Evolutionary conservation across 768 basidiomycete genomes (phyloP), one percentile per base, ranked within the genome.

Genomic region (Russula dissimulans): DNA sequence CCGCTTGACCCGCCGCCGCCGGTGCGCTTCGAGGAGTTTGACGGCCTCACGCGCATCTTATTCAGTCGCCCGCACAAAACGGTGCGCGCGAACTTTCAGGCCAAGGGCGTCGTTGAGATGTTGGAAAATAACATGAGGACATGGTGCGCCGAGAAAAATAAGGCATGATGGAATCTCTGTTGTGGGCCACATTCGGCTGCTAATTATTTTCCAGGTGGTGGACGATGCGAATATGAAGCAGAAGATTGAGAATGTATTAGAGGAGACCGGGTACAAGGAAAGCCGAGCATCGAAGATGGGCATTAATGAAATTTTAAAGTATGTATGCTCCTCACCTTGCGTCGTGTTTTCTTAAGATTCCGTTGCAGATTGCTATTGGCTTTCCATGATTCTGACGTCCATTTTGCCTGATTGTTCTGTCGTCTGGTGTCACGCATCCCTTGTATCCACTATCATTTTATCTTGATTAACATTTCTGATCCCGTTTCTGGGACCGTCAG

Each of bases 1-100:
- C 97, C 95, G 3, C 78, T 88, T 50, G 93, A 98, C 69, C 97
- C 97, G 4, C 97, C 97, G 0, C 97, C 97, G 1, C 93, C 94
- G 0, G 82, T 99, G 62, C 85, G 85, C 70, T 99, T 98, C 65
- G 95, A 95, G 68, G 97, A 99, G 73, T 98, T 97, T 69, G 97
- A 99, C 70, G 97, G 97, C 1, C 78, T 99, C 64, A 90, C 84
- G 49, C 80, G 97, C 46, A 93, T 98, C 57, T 74, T 97, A 42
- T 98, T 98, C 70, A 85, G 84, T 34, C 76, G 95, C 61, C 81
- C 88, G 66, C 97, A 98, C 71, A 97, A 97, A 75, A 91, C 84
- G 7, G 76, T 92, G 0, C 83, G 93, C 67, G 93, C 87, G 10
- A 91, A 86, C 66, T 97, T 99, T 70, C 82, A 83, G 77, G 94